Evolutionary conservation across 2,329 filamentous ascomycete genomes (phyloP).

Genomic region (Aspergillus floridensis): DNA sequence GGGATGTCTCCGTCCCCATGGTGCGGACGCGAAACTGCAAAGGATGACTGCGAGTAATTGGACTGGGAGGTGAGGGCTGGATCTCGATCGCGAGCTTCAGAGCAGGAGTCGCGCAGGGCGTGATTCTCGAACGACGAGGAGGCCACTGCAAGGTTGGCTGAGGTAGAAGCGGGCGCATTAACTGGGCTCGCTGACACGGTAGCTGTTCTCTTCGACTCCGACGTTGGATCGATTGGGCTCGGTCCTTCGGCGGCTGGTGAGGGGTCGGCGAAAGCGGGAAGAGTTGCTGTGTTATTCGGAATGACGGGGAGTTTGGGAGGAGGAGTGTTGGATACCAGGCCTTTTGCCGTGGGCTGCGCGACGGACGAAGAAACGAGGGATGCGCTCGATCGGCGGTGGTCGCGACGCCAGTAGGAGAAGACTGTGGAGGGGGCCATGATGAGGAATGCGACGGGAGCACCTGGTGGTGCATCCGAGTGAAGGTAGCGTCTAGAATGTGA

Average conservation of each 20-base stretch:
- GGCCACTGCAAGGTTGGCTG: conserved; percentile 28
- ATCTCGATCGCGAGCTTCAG: conserved; percentile 27
- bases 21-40: conserved; percentile 21
- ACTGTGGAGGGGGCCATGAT: conserved; percentile 39
- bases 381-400: conserved; percentile 37
- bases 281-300: conserved; percentile 27
- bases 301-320: conserved; percentile 36
- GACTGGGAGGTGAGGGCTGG: conserved; percentile 22
- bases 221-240: neutral
- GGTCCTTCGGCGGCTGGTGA: neutral
- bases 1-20: conserved; percentile 28
- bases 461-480: conserved; percentile 14
- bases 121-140: conserved; percentile 27
- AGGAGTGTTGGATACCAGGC: conserved; percentile 23
- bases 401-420: conserved; percentile 42
- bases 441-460: conserved; percentile 13
- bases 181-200: conserved; percentile 15
- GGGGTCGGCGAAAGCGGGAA: conserved; percentile 28
- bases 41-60: conserved; percentile 28
- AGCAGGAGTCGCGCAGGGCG: conserved; percentile 31
- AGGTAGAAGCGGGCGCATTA: conserved; percentile 29
- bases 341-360: conserved; percentile 22
- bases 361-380: conserved; percentile 25
- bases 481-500: conserved; percentile 17
- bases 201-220: conserved; percentile 20